Evolutionary conservation across 345 rosid genomes (phyloP), one percentile per base, ranked within the genome.

Genomic region (Heritiera littoralis): DNA sequence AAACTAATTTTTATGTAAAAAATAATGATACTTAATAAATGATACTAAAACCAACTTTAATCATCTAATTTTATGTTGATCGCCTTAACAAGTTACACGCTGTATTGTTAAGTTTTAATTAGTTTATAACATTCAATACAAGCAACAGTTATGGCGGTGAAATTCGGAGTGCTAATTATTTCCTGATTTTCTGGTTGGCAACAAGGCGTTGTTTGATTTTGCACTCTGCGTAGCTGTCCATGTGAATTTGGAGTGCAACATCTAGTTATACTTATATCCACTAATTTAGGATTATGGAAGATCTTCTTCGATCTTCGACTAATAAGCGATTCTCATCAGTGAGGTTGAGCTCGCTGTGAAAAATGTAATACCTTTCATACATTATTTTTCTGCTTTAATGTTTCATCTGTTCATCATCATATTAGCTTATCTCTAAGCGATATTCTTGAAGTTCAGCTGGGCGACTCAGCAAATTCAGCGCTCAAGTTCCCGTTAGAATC

Each of bases 401-500:
- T 11, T 20, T 23, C 35, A 54, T 14, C 58, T 15, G 6, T 54
- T 54, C 7, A 60, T 60, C 35, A 60, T 35, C 45, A 66, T 30
- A 51, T 51, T 15, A 51, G 13, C 75, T 32, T 30, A 28, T 49
- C 60, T 71, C 58, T 54, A 18, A 77, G 28, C 7, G 17, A 35
- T 77, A n/a, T n/a, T 51, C 63, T 49, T 51, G 45, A 49, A 4
- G 8, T 75, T 18, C 45, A 41, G 23, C 66, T 70, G 4, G 67
- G 61, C 48, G 41, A 28, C 60, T 35, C 1, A 17, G n/a, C 74
- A 52, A 38, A 49, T 55, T 66, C 85, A 89, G 86, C 81, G 96
- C 97, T 81, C 90, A 90, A 86, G 65, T 92, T 75, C 93, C 94
- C 56, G 93, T 93, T 73, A 85, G 58, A 73, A 86, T 85, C 83